A percentile compares a stretch with the other conserved stretches of the same genome.
Conservation (phyloP, 257 asterid genomes). For the Cynanchum wilfordii region DNA sequence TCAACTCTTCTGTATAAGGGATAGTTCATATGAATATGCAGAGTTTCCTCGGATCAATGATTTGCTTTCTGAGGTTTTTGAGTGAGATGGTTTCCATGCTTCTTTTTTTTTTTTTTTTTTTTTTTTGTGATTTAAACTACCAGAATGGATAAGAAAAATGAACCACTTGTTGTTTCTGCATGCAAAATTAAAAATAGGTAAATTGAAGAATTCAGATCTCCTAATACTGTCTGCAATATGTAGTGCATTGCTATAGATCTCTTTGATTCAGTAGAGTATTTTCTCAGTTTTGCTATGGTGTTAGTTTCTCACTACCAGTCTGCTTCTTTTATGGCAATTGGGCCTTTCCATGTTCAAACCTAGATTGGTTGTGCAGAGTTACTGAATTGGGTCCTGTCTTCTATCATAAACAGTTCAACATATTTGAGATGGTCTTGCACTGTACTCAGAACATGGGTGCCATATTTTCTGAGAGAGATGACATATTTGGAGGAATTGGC, state of each 20-base stretch:
- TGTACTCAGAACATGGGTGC: neutral
- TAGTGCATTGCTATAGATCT: neutral
- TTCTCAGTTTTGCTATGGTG: neutral
- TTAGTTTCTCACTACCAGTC: neutral
- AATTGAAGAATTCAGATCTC: neutral
- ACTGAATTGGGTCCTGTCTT: too few species aligned
- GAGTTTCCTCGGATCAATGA: neutral
- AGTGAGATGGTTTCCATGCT: neutral
- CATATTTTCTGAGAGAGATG: neutral
- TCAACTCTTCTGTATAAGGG: neutral
- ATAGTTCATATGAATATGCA: neutral
- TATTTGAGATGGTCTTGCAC: neutral
- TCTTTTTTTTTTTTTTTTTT: neutral
- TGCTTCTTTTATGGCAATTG: neutral
- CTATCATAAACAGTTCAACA: neutral
- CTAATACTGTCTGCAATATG: neutral
- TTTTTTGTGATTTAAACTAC: neutral
- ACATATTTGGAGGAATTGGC: neutral
- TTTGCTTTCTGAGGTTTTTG: neutral
- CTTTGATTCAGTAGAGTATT: neutral
- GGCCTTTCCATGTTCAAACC: neutral
- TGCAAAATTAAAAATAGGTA: neutral
- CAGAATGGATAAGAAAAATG: neutral
- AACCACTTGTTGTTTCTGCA: neutral
- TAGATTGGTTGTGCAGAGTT: neutral